A percentile compares a stretch with the other conserved stretches of the same genome.
Evolutionary conservation across 2,329 filamentous ascomycete genomes (phyloP).

Genomic region (Colletotrichum spaethianum): DNA sequence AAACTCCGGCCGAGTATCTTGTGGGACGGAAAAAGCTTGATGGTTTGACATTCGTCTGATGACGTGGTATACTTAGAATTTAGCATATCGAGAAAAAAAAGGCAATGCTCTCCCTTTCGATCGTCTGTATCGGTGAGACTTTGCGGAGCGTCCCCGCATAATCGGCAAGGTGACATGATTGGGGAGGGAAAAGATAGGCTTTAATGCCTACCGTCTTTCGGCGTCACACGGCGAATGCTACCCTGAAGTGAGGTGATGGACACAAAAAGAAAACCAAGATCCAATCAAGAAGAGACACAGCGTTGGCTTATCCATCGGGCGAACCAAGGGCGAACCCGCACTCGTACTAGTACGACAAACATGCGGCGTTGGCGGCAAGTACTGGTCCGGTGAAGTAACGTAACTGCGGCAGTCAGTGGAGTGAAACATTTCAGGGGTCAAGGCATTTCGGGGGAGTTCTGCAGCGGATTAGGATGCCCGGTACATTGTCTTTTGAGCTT

Average conservation of each 20-base stretch:
- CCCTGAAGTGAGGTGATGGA: too few species aligned
- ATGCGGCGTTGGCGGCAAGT: background rate
- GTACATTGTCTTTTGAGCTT: conserved; percentile 10
- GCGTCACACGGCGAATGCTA: background rate
- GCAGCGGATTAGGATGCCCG: conserved; percentile 7
- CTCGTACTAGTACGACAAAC: conserved; percentile 8
- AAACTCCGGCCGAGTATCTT: background rate
- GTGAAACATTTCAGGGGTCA: conserved; percentile 30
- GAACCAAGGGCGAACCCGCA: background rate
- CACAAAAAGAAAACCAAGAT: background rate
- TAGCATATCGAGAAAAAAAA: background rate
- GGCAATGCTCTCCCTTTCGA: background rate
- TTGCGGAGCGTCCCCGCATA: background rate
- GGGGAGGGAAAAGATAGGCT: too few species aligned
- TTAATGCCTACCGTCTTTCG: too few species aligned
- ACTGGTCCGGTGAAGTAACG: too few species aligned
- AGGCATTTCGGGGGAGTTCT: conserved; percentile 17
- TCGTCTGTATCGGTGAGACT: background rate
- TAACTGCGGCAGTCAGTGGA: background rate
- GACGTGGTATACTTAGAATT: too few species aligned
- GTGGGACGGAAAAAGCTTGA: background rate
- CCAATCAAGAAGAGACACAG: background rate
- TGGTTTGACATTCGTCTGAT: background rate
- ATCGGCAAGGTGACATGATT: background rate
- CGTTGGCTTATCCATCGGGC: background rate